phyloP scores from a whole-genome alignment of 306 rosid genomes.

The Dicorynia guianensis region DNA sequence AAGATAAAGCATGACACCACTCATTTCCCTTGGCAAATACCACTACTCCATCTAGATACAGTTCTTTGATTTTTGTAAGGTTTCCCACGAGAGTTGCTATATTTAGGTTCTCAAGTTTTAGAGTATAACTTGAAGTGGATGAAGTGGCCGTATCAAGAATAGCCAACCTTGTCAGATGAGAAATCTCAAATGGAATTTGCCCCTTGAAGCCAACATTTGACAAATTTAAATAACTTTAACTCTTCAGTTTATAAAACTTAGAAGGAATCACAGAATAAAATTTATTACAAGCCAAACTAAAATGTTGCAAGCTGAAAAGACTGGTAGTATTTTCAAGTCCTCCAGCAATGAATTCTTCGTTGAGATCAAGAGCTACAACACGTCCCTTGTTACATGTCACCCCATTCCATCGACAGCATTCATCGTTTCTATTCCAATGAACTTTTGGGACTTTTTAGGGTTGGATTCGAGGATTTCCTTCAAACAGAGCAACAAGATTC shows the following conservation, averaged over 20 bases:
- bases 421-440: constrained; percentile 26
- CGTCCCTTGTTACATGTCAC: constrained; percentile 29
- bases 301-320: background rate
- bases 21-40: constrained; percentile 39
- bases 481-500: constrained; percentile 33
- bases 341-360: background rate
- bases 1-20: constrained; percentile 43
- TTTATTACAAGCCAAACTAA: background rate
- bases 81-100: background rate
- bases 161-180: constrained; percentile 15
- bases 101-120: constrained; percentile 12
- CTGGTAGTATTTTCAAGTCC: constrained; percentile 8
- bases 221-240: constrained; percentile 7
- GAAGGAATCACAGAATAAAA: constrained; percentile 6
- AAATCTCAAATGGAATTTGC: background rate
- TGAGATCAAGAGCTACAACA: background rate
- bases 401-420: constrained; percentile 49
- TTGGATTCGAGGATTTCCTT: constrained; percentile 13
- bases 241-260: background rate
- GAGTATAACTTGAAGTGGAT: too few species aligned
- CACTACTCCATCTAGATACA: constrained; percentile 41
- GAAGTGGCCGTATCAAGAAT: background rate
- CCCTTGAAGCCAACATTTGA: constrained; percentile 1
- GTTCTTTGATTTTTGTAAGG: constrained; percentile 27
- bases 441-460: background rate